phyloP scores from a whole-genome alignment of 2,329 filamentous ascomycete genomes.

The Amylocarpus encephaloides region DNA sequence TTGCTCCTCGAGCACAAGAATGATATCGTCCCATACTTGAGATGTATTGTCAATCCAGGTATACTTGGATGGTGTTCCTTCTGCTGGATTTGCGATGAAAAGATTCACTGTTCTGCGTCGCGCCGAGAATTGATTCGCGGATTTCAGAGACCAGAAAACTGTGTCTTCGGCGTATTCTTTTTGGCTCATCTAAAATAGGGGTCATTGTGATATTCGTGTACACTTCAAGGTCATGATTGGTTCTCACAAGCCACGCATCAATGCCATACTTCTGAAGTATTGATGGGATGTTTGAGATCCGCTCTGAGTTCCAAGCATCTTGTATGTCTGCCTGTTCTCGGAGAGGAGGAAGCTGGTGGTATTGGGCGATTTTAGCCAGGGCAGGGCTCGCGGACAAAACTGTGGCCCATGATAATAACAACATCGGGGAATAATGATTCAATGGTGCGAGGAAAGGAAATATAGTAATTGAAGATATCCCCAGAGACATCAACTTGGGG shows the following conservation, averaged over 20 bases:
- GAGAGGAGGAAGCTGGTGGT: constrained; percentile 37
- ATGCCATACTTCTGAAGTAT: constrained; percentile 40
- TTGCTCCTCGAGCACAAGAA: constrained; percentile 33
- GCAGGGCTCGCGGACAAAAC: not conserved
- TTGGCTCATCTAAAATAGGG: constrained; percentile 39
- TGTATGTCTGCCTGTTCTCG: constrained; percentile 40
- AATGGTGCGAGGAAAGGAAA: too few species aligned
- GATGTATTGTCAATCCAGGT: constrained; percentile 44
- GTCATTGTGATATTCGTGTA: not conserved
- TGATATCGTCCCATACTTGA: constrained; percentile 37
- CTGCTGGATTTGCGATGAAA: constrained; percentile 38
- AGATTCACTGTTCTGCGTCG: constrained; percentile 45
- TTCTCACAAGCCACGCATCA: constrained; percentile 42
- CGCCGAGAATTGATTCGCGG: constrained; percentile 41
- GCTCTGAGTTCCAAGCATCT: constrained; percentile 40
- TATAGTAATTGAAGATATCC: too few species aligned
- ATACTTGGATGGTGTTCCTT: constrained; percentile 31
- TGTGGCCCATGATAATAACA: too few species aligned
- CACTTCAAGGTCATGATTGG: not conserved
- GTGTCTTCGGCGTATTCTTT: constrained; percentile 47
- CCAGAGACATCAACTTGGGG: too few species aligned
- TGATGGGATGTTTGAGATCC: constrained; percentile 36
- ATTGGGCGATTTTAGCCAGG: constrained; percentile 15
- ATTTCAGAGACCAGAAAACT: constrained; percentile 45
- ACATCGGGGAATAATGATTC: not conserved